Evolutionary conservation across 768 basidiomycete species (phyloP), one percentile per base, ranked within the genome.

Genomic region (Hirschioporus abietinus): DNA sequence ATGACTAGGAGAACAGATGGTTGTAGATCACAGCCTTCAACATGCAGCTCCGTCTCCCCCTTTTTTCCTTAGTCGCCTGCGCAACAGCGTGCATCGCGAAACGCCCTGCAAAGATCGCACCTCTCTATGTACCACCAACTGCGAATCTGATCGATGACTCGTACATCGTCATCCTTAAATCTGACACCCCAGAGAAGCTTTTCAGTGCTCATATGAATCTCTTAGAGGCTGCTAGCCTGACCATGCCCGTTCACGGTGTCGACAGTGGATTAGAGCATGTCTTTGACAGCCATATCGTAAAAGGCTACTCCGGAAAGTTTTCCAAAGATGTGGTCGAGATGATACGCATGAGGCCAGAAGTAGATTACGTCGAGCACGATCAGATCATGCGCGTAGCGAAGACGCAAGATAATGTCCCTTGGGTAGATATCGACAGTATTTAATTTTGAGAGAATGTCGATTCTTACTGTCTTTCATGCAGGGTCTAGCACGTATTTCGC

Each of bases 401-500:
- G 25, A 74, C 78, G 1, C 91, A 95, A 85, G 85, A 75, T 63
- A 72, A 77, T 20, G 91, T 94, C 10, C 92, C 95, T 64, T 96
- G 95, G 95, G 93, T 95, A 76, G 88, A 80, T 64, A 65, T 30
- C 10, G 30, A 52, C 12, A 10, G 9, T 26, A 3, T 52, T 15
- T 52, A 52, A 52, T 15, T 52, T 15, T 15, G 15, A 12, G 42
- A 52, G 42, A 52, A 20, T 52, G 12, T 1, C 2, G 8, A 52
- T 10, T 5, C 20, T 52, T 12, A 52, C 12, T 52, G 20, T 15
- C 42, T 20, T 15, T 52, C 20, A 20, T 20, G 12, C 42, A 97
- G 97, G 97, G 97, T 74, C 88, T 99, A 60, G 95, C 97, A 60
- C 91, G 97, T 52, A 86, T 99, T 73, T 95, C 93, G 69, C 97